A percentile compares a stretch with the other conserved stretches of the same genome.
phyloP scores from a whole-genome alignment of 495 filamentous ascomycete genomes.

The Platismatia glauca region DNA sequence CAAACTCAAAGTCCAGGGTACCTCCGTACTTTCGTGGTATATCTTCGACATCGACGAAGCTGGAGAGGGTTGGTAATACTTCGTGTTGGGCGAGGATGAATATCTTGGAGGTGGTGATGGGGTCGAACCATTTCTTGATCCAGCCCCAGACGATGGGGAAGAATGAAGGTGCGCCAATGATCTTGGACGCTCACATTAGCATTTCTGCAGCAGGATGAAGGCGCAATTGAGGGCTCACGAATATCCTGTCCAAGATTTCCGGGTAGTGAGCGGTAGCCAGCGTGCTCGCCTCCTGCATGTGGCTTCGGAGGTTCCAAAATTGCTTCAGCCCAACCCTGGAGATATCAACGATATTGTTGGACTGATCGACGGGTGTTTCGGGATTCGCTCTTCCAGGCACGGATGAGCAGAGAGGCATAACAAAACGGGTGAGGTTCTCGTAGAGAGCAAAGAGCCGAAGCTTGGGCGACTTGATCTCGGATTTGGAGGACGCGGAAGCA shows the following conservation, averaged over 20 bases:
- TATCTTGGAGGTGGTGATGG: conserved; percentile 85
- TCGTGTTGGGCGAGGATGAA: conserved; percentile 68
- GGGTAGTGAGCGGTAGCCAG: conserved; percentile 90
- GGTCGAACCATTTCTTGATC: conserved; percentile 95
- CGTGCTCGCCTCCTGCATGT: conserved; percentile 83
- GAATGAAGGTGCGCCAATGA: conserved; percentile 82
- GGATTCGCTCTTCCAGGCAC: conserved; percentile 58
- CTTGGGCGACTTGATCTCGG: conserved; percentile 50
- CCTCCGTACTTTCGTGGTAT: conserved; percentile 83
- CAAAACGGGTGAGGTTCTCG: conserved; percentile 80
- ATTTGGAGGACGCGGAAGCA: conserved; percentile 47
- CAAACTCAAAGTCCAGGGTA: conserved; percentile 69
- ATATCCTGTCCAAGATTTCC: conserved; percentile 80
- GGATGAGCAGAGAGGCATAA: conserved; percentile 70
- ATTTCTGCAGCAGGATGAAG: background rate
- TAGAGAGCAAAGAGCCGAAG: conserved; percentile 79
- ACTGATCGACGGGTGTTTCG: conserved; percentile 70
- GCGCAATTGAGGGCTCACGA: conserved; percentile 41
- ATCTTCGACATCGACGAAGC: conserved; percentile 70
- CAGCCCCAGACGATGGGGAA: conserved; percentile 92
- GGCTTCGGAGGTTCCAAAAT: conserved; percentile 84
- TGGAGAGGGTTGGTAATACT: conserved; percentile 60
- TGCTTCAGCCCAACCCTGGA: conserved; percentile 74
- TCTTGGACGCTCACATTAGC: conserved; percentile 34
- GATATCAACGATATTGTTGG: conserved; percentile 85